Evolutionary conservation across 352 stramenopile genomes (phyloP).

Genomic region (Phytophthora tentaculata): DNA sequence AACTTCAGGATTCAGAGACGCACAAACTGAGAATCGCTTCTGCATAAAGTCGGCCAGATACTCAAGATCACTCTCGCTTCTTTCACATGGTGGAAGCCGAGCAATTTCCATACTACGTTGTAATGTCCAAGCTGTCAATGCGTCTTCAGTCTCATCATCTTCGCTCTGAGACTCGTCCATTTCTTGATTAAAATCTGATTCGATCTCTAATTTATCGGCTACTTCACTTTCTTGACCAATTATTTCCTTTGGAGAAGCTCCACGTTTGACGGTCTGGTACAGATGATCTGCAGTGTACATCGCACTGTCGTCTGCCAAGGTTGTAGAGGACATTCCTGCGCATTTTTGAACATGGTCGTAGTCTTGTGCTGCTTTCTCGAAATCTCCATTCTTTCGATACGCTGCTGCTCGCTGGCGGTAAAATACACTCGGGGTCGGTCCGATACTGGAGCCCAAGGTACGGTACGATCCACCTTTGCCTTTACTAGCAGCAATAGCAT

Average conservation of each 20-base stretch:
- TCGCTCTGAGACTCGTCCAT: constrained; percentile 1
- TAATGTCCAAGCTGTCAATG: constrained; percentile 33
- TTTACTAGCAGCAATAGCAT: constrained; percentile 45
- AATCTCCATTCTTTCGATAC: constrained; percentile 63
- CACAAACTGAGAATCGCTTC: constrained; percentile 50
- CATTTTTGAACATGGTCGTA: constrained; percentile 39
- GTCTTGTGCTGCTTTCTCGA: constrained; percentile 67
- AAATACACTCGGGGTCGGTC: constrained; percentile 38
- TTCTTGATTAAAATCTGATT: constrained; percentile 10
- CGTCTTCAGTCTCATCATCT: constrained; percentile 19
- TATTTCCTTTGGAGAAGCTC: constrained; percentile 2
- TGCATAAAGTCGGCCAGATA: constrained; percentile 53
- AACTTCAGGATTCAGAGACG: constrained; percentile 40
- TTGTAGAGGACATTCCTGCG: background rate
- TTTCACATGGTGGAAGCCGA: constrained; percentile 12
- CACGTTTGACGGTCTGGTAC: constrained; percentile 19
- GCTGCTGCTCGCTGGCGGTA: constrained; percentile 60
- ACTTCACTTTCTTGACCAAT: background rate
- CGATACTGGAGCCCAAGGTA: constrained; percentile 8
- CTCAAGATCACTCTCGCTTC: constrained; percentile 47
- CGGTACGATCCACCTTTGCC: constrained; percentile 7
- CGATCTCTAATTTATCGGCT: constrained; percentile 2
- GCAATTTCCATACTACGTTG: constrained; percentile 39
- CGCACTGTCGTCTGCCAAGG: constrained; percentile 8
- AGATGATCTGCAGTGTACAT: constrained; percentile 27